Evolutionary conservation across 2,329 filamentous ascomycete species (phyloP), one percentile per base, ranked within the genome.

Genomic region (Albifimbria verrucaria): DNA sequence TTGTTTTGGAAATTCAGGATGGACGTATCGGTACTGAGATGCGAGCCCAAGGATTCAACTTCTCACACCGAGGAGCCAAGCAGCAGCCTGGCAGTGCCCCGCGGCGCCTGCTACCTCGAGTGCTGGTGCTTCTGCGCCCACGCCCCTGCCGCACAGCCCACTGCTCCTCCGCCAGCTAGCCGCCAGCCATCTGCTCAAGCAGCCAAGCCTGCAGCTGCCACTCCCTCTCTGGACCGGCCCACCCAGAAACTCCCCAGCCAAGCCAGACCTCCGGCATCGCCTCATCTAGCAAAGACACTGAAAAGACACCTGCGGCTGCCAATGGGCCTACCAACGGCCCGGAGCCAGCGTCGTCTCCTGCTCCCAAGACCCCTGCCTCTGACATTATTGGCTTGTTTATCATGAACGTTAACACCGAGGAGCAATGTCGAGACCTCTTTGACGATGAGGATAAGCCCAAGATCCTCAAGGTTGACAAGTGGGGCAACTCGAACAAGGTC

Each of bases 21-120:
- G 94, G 94, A 49, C 87, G 94, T 43, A 97, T 99, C 62, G 94
- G 92, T 46, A 99, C 94, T 0, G 94, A 99, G 75, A 99, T 99
- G 94, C 87, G 92, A 58, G 94, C 94, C 21, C 94, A 99, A 68
- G 94, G 94, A 42, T 99, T 99, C 82, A 99, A 99, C 80, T 99
- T 99, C 71, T 92, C 94, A 22, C 94, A 99, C 71, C 88, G 94
- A 63, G 90, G 89, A 58, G 87, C 89, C 53, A 97, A 97, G 78
- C 86, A 89, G 67, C 78, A 78, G 58, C 68, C 73, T 24, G 73
- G 70, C 18, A 62, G 67, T 63, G 70, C 72, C 68, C 72, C 55
- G 60, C 69, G 24, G 60, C 67, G 22, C 60, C 65, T 25, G 63
- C 65, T 10, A 53, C 60, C 55, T 55, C 64, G 32, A 53, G 63